Evolutionary conservation across 1,284 basidiomycete species (phyloP), one percentile per base, ranked within the genome.

Genomic region (Tilletia caries): DNA sequence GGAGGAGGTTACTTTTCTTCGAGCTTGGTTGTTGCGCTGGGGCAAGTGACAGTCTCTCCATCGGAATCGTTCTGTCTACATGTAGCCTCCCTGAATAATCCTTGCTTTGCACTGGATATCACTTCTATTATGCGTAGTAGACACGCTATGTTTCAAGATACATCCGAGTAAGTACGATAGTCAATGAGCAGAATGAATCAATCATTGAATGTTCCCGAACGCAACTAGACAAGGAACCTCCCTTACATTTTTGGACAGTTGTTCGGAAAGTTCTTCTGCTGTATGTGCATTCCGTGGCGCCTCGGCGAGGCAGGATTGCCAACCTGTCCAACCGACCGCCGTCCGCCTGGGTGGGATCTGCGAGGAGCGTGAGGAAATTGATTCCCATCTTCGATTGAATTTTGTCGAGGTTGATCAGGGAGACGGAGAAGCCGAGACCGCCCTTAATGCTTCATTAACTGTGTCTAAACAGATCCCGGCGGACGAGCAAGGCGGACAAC

Each of bases 1-100:
- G 50, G 89, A 94, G 81, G 91, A 91, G 86, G 87, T 93, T 52
- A 85, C 83, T 18, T 97, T 97, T 81, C 92, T 97, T 27, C 85
- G 84, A 70, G 87, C 86, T 58, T 98, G 95, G 95, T 81, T 97
- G 75, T 87, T 88, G 79, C 89, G 91, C 76, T 78, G 75, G 75
- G 18, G 54, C 66, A 69, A 44, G 52, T 65, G 41, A 65, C 8
- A 18, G 48, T 50, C 5, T 41, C 6, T 41, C 8, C 37, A 41
- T 1, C 15, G 37, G 15, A 15, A 41, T 10, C 37, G 15, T 6
- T 6, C 8, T 15, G 37, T 10, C 37, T n/a, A n/a, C n/a, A n/a
- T n/a, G n/a, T n/a, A n/a, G n/a, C n/a, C n/a, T n/a, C n/a, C n/a
- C n/a, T n/a, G n/a, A n/a, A n/a, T n/a, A n/a, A n/a, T n/a, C n/a